Percentiles rank a stretch among this genome's conserved stretches.
phyloP scores from a whole-genome alignment of 2,329 filamentous ascomycete genomes.

The Thyridium curvatum region DNA sequence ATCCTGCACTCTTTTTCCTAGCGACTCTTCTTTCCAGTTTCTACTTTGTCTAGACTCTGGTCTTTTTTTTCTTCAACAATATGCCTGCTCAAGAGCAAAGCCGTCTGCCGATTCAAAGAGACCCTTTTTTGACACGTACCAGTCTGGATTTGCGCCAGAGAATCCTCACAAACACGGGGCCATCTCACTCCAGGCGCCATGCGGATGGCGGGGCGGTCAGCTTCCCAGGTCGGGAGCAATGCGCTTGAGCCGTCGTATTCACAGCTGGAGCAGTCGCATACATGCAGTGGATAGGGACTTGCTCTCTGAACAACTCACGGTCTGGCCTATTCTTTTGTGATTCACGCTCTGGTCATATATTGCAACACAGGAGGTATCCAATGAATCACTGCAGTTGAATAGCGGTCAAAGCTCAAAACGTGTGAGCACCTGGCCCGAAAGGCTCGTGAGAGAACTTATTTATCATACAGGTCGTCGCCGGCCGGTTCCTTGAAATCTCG shows the following conservation, averaged over 20 bases:
- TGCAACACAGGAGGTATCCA: not conserved
- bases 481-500: conserved; percentile 11
- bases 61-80: too few species aligned
- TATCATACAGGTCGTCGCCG: conserved; percentile 16
- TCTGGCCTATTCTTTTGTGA: not conserved
- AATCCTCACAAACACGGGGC: too few species aligned
- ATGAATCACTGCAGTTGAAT: not conserved
- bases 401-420: not conserved
- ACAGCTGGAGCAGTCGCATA: too few species aligned
- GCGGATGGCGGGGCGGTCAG: too few species aligned
- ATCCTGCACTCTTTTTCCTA: not conserved
- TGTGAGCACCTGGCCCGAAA: not conserved
- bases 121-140: too few species aligned
- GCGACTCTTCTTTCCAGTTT: not conserved
- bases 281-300: too few species aligned
- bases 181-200: too few species aligned
- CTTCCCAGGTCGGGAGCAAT: too few species aligned
- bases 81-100: too few species aligned
- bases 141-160: too few species aligned
- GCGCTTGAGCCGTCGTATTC: too few species aligned
- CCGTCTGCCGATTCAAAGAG: too few species aligned
- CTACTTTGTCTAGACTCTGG: not conserved
- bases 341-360: not conserved
- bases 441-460: conserved; percentile 3
- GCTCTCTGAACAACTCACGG: not conserved